Evolutionary conservation across 345 rosid genomes (phyloP), one percentile per base, ranked within the genome.

Genomic region (Lepidium aucheri): DNA sequence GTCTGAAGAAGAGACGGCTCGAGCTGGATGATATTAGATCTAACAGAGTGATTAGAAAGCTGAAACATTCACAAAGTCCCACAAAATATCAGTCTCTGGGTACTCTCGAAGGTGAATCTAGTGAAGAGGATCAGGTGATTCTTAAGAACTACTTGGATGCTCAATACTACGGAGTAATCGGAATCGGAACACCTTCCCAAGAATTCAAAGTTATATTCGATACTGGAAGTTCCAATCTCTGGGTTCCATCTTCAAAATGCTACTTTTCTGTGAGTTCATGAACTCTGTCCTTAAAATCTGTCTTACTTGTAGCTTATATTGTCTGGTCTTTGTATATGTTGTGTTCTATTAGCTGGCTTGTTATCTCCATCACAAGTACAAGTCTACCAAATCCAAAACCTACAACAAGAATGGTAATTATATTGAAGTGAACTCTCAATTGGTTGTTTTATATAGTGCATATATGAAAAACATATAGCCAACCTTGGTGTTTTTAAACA

Each of bases 191-290:
- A 1, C 97, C 91, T 3, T 80, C 91, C 0, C 97, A 90, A 65
- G 81, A 78, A 18, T 90, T 90, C 71, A 63, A 87, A 8, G 97
- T 90, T 75, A 68, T 85, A 60, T 90, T 90, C 46, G 95, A 90
- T 54, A 85, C 97, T 0, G 97, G 95, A 20, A 90, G 95, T 64
- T 90, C 97, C 38, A 87, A 90, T 65, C 87, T 90, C 42, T 90
- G 97, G 97, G 79, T 90, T 67, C 97, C 97, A 18, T 90, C 97
- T 4, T 70, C 86, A 51, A 83, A 84, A 61, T 90, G 97, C 70
- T 75, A 67, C 73, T 79, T 87, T 44, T 80, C 53, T 0, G 97
- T 87, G 73, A 84, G 91, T 75, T 65, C 38, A 30, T 40, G 30
- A 38, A 30, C n/a, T 12, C 33, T 24, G 12, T 52, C 14, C 4